phyloP scores from a whole-genome alignment of 1,139 yeast genomes.

The Yamadazyma dendronema region DNA sequence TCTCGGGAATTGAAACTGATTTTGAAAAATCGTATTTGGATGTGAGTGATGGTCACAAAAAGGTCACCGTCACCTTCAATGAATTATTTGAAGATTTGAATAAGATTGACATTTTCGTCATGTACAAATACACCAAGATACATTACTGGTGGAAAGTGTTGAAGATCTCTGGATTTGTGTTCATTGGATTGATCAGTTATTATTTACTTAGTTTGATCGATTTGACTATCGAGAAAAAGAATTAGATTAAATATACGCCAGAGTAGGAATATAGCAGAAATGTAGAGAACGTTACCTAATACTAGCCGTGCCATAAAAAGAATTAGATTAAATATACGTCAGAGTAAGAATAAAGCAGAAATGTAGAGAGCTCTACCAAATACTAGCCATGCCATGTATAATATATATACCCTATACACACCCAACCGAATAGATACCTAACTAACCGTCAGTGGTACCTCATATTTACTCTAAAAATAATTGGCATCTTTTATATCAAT shows the following conservation, averaged over 20 bases:
- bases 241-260: not conserved
- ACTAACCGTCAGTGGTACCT: too few species aligned
- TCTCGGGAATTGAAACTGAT: slow-evolving; percentile 32
- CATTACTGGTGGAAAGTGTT: slow-evolving; percentile 65
- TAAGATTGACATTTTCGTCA: slow-evolving; percentile 54
- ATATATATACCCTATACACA: not conserved
- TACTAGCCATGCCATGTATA: too few species aligned
- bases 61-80: slow-evolving; percentile 58
- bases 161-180: slow-evolving; percentile 62
- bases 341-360: not conserved
- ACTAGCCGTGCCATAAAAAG: not conserved
- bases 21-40: slow-evolving; percentile 71
- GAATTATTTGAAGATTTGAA: slow-evolving; percentile 73
- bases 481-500: slow-evolving; percentile 29
- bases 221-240: slow-evolving; percentile 21
- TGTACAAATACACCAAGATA: slow-evolving; percentile 57
- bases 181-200: slow-evolving; percentile 59
- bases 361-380: not conserved
- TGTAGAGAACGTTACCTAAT: not conserved
- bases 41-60: slow-evolving; percentile 73
- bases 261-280: not conserved
- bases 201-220: slow-evolving; percentile 46
- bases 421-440: too few species aligned
- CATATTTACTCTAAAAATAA: slow-evolving; percentile 13
- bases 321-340: not conserved